Evolutionary conservation across 106 monocot species (phyloP), one percentile per base, ranked within the genome.

Genomic region (Iris macrosiphon): DNA sequence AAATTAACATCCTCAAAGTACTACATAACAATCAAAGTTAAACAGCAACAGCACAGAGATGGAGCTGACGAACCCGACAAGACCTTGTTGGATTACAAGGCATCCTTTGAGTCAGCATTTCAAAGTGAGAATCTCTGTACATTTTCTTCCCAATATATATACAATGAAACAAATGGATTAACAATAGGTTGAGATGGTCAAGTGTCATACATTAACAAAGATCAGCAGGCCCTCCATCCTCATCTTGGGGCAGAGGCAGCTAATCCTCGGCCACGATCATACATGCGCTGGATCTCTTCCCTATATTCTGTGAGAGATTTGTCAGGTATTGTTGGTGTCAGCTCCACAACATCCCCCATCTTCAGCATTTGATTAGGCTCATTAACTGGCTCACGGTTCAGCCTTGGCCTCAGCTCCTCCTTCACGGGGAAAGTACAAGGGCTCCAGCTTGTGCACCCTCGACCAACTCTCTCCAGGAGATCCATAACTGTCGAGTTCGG

Each of bases 201-300:
- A 13, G 2, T 39, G 39, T 39, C 15, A 39, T 12, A 12, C 39
- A 1, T 3, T n/a, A 14, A 29, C 12, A 10, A 3, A 13, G 15
- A 4, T 46, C 1, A 17, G 56, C 52, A 45, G 16, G 62, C 54
- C 24, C 53, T 57, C 52, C 46, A 21, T 0, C 59, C 50, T 18
- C 63, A 15, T 3, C 56, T 20, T 21, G 66, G 49, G 57, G 52
- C 31, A 4, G 87, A 62, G 21, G 72, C 59, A 15, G 74, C 38
- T 4, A 75, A n/a, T n/a, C n/a, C n/a, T n/a, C n/a, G 57, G 8
- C 75, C 91, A 6, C 60, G 41, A 24, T 99, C 69, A 45, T 99
- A 99, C 91, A 99, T 99, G 2, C 91, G 91, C 70, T 85, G 78
- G 52, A 99, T 87, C 62, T 99, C 87, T 62, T 92, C 83, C 48